Percentiles rank a stretch among this genome's conserved stretches.
Evolutionary conservation across 106 monocot species (phyloP).

Genomic region (Dendrobium chrysotoxum): DNA sequence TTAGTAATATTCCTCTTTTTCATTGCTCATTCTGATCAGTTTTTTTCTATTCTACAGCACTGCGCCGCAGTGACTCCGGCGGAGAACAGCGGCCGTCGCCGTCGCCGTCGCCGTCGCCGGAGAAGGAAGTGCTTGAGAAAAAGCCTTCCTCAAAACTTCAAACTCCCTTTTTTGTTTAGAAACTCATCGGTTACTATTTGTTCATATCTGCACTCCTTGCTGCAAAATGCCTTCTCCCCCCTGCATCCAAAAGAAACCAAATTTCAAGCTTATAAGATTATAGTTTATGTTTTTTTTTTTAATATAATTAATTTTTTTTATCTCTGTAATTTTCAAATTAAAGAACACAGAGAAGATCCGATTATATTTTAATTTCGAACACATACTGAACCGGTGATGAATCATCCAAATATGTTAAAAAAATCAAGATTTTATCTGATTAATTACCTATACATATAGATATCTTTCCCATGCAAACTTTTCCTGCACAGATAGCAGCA

Average conservation of each 20-base stretch:
- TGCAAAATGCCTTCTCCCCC: conserved; percentile 69
- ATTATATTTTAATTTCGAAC: no score
- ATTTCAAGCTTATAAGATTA: background rate
- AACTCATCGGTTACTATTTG: conserved; percentile 51
- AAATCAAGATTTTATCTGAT: background rate
- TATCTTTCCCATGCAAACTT: conserved; percentile 55
- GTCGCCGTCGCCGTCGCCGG: conserved; percentile 17
- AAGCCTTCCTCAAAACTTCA: conserved; percentile 6
- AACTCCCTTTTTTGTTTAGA: conserved; percentile 31
- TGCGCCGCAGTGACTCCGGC: conserved; percentile 33
- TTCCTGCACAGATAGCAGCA: conserved; percentile 56
- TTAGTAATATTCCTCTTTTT: no score
- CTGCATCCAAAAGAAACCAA: conserved; percentile 17
- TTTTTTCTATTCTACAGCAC: background rate
- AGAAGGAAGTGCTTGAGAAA: conserved; percentile 22
- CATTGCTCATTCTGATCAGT: no score
- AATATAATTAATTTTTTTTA: background rate
- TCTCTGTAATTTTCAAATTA: background rate
- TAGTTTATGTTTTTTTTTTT: background rate
- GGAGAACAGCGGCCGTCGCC: conserved; percentile 29
- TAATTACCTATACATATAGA: conserved; percentile 59
- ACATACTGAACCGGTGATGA: no score
- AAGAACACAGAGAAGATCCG: background rate
- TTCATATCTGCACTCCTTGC: conserved; percentile 51
- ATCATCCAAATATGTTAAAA: no score